Base-by-base conservation (phyloP, 306 rosid species). In the Citrullus colocynthis region DNA sequence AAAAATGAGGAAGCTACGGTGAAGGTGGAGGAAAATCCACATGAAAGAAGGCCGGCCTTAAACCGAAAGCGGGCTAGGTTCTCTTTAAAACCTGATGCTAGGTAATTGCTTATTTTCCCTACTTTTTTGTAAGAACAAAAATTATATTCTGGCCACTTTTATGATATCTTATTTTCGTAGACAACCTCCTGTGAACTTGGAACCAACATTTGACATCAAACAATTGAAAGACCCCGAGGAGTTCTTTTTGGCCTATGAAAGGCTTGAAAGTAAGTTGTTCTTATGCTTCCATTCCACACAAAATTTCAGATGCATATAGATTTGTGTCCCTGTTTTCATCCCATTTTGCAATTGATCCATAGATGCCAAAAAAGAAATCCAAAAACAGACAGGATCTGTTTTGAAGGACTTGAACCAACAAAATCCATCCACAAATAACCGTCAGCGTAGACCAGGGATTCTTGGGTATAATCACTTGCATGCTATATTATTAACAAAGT, bases 351-450 rank as follows among this genome's bases (percentile, higher is more conserved):
- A 76, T 78, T 85, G 78, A 69, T 86, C 52, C 77, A 41, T 79
- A 96, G 99, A 87, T 84, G 96, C 98, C 41, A 88, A 78, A 82
- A 87, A 81, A 83, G 99, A 93, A 80, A 82, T 91, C 79, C 85
- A 86, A 80, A 92, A 89, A 84, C 91, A 87, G 74, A 76, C 62
- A 75, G 94, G 91, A 54, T 83, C 80, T 32, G 69, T 74, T 62
- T 36, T 81, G 16, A 55, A 82, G 66, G 90, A 89, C 80, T 41
- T 83, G 73, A 80, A 82, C 74, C 83, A 77, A 85, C 78, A 84
- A 42, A 61, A 79, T 81, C 59, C 63, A 24, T 72, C 91, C 80
- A 51, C 77, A 6, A 82, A 74, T 80, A 82, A 66, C 63, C 85
- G 93, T 6, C 84, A 76, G 12, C 92, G 93, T 56, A 89, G 93